Conservation (phyloP, 2,329 filamentous ascomycete species). For the Fusarium ramigenum region DNA sequence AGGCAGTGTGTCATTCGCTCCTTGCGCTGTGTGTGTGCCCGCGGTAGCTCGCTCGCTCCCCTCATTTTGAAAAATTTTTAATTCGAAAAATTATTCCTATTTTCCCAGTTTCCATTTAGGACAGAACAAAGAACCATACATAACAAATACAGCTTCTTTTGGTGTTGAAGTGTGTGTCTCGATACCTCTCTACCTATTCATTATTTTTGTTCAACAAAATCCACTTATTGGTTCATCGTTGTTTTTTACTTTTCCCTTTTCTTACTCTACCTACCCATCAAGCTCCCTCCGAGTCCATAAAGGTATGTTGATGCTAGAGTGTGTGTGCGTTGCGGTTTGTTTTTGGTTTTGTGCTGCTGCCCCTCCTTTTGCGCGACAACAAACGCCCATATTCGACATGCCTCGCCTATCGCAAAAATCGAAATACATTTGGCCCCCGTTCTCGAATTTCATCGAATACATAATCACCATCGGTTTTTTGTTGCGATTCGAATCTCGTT, state of each 20-base stretch:
- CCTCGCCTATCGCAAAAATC: slow-evolving; percentile 26
- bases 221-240: slow-evolving; percentile 24
- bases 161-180: slow-evolving; percentile 22
- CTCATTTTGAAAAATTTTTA: slow-evolving; percentile 44
- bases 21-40: slow-evolving; percentile 26
- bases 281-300: slow-evolving; percentile 31
- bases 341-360: slow-evolving; percentile 25
- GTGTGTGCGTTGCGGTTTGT: slow-evolving; percentile 15
- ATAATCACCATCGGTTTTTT: background rate
- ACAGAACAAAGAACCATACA: slow-evolving; percentile 28
- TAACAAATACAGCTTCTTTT: slow-evolving; percentile 13
- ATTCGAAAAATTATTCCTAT: slow-evolving; percentile 32
- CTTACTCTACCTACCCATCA: slow-evolving; percentile 28
- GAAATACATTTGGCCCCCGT: slow-evolving; percentile 2
- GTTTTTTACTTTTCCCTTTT: slow-evolving; percentile 8
- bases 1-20: slow-evolving; percentile 32
- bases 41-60: slow-evolving; percentile 32
- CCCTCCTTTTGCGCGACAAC: slow-evolving; percentile 35
- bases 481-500: background rate
- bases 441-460: slow-evolving; percentile 3
- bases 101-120: slow-evolving; percentile 13
- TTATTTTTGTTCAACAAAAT: slow-evolving; percentile 10
- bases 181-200: background rate
- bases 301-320: slow-evolving; percentile 27
- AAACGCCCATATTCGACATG: slow-evolving; percentile 4